Percentiles rank a stretch among this genome's conserved stretches.
phyloP scores from a whole-genome alignment of 805 yeast genomes.

The Torulaspora delbrueckii region DNA sequence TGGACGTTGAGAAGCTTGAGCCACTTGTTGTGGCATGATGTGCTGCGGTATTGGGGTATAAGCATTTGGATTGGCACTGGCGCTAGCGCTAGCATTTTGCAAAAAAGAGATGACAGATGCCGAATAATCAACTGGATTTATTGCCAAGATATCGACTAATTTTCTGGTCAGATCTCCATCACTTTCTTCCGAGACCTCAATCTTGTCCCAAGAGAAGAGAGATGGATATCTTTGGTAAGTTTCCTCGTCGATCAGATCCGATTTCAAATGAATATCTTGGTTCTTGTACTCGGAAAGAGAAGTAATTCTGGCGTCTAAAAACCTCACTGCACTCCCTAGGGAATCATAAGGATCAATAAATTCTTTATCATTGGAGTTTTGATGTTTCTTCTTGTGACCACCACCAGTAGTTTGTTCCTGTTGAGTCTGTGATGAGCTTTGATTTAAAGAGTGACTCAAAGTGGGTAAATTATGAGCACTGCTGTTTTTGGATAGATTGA shows the following conservation, averaged over 20 bases:
- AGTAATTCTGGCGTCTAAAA: constrained; percentile 46
- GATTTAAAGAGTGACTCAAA: constrained; percentile 25
- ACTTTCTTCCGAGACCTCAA: constrained; percentile 35
- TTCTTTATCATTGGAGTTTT: constrained; percentile 34
- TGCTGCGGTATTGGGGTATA: constrained; percentile 19
- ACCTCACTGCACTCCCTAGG: constrained; percentile 42
- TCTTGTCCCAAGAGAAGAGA: constrained; percentile 44
- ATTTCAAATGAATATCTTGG: constrained; percentile 38
- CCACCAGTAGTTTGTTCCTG: constrained; percentile 14
- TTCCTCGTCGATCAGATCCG: constrained; percentile 28
- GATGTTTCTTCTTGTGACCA: constrained; percentile 33
- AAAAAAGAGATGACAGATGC: constrained; percentile 32
- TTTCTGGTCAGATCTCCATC: constrained; percentile 31
- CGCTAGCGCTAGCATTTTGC: constrained; percentile 25
- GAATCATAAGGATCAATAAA: constrained; percentile 45
- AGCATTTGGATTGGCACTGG: constrained; percentile 29
- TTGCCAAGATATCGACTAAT: constrained; percentile 37
- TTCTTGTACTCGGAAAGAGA: constrained; percentile 38
- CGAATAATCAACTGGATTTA: constrained; percentile 33
- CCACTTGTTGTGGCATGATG: constrained; percentile 15
- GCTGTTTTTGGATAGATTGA: constrained; percentile 23
- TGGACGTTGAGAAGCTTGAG: constrained; percentile 32
- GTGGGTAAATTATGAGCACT: constrained; percentile 31
- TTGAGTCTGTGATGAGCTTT: constrained; percentile 26
- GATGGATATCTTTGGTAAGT: constrained; percentile 38